Base-by-base conservation (phyloP, 2,329 filamentous ascomycete species). In the Botrytis sinoallii region DNA sequence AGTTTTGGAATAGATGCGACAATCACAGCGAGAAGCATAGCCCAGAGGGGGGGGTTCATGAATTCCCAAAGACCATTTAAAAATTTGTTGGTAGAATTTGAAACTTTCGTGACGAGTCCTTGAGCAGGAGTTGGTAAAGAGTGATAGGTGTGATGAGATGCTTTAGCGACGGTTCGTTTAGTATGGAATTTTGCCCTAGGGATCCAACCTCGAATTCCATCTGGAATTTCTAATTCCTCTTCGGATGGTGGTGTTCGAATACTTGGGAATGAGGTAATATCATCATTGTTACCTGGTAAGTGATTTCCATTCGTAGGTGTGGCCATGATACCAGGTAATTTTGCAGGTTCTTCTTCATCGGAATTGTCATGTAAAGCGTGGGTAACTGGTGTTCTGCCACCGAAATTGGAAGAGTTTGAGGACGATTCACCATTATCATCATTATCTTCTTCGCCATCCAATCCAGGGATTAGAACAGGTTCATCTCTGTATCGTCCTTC, bases 1-100 rank as follows among this genome's bases (percentile, higher is more conserved):
- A 99, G 87, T 1, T 85, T 81, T 0, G 96, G 96, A 9, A 98
- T 89, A 0, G 94, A 97, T 4, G 96, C 96, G 9, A 99, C 93
- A 69, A 97, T 84, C 64, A 98, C 91, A n/a, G 96, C 93, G 57
- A 91, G 85, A 48, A 98, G 85, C 96, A 99, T 98, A 44, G 96
- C 95, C 94, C 95, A 98, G 40, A 99, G 90, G 0, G 96, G 96
- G 60, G 96, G 95, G 83, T 98, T 98, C 95, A 99, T 98, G 82
- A 98, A 97, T 66, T 93, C 92, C 92, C 93, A 96, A 20, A 95
- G 81, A 70, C 94, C 94, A 67, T 83, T 84, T 77, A 88, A 83
- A 78, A 93, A 91, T 75, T 82, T 88, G 82, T 78, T 78, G 44
- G 84, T 71, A 60, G 82, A 83, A 46, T 79, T 82, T 63, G 82